Evolutionary conservation across 2,329 filamentous ascomycete species (phyloP).

Genomic region (Byssothecium circinans): DNA sequence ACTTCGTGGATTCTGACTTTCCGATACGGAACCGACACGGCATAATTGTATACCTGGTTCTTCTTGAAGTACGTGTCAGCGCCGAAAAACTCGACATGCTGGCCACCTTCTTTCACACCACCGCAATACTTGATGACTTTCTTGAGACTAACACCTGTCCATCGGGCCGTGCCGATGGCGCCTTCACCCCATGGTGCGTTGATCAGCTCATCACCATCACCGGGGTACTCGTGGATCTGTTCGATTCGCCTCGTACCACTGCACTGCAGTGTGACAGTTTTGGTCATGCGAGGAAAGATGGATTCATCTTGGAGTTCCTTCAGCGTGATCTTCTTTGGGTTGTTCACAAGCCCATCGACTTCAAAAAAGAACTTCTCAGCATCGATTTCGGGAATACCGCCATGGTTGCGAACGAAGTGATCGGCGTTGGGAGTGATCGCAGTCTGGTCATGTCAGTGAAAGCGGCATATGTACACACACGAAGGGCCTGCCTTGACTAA

Average conservation of each 20-base stretch:
- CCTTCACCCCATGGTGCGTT: slow-evolving; percentile 49
- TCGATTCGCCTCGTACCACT: slow-evolving; percentile 69
- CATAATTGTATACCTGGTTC: slow-evolving; percentile 65
- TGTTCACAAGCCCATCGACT: slow-evolving; percentile 63
- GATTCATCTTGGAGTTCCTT: slow-evolving; percentile 63
- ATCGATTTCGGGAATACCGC: slow-evolving; percentile 69
- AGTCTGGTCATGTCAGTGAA: slow-evolving; percentile 32
- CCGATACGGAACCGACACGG: slow-evolving; percentile 65
- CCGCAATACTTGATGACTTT: slow-evolving; percentile 72
- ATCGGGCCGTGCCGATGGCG: slow-evolving; percentile 67
- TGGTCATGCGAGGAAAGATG: slow-evolving; percentile 62
- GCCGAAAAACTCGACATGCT: slow-evolving; percentile 69
- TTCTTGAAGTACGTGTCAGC: slow-evolving; percentile 76
- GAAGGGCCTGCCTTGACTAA: slow-evolving; percentile 49
- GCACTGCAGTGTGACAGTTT: slow-evolving; percentile 66
- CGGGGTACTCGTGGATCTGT: slow-evolving; percentile 66
- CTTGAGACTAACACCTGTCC: slow-evolving; percentile 66
- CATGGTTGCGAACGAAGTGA: slow-evolving; percentile 73
- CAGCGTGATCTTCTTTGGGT: slow-evolving; percentile 60
- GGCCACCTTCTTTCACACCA: slow-evolving; percentile 57
- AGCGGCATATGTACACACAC: neutral
- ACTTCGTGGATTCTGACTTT: slow-evolving; percentile 71
- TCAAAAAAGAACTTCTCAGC: slow-evolving; percentile 56
- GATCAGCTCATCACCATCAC: slow-evolving; percentile 65
- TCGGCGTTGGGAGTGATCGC: slow-evolving; percentile 63